Percentiles rank a stretch among this genome's conserved stretches.
Evolutionary conservation across 345 rosid species (phyloP).

Genomic region (Crucihimalaya himalaica): DNA sequence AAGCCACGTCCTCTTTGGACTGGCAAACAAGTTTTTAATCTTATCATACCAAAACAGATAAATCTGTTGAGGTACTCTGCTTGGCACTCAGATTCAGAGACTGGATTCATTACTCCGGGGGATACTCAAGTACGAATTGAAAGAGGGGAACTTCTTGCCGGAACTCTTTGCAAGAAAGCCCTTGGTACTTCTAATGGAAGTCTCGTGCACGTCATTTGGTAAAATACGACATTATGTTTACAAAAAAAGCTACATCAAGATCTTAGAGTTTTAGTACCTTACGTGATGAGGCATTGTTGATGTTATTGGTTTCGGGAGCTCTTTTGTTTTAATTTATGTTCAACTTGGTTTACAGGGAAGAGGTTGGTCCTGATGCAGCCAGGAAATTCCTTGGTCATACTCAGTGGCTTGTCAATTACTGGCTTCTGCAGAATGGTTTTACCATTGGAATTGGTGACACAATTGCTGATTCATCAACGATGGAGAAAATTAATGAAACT

Average conservation of each 20-base stretch:
- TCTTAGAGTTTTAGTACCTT: not conserved
- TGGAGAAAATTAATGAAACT: conserved; percentile 91
- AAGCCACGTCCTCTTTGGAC: conserved; percentile 99
- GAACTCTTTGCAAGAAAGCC: conserved; percentile 97
- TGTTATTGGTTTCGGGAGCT: not conserved
- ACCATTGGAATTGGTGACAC: conserved; percentile 99
- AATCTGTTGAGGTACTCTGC: conserved; percentile 84
- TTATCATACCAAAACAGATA: conserved; percentile 96
- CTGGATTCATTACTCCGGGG: conserved; percentile 81
- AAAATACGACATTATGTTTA: conserved; percentile 17
- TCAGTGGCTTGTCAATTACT: conserved; percentile 99
- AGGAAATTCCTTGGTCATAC: conserved; percentile 98
- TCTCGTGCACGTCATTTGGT: conserved; percentile 97
- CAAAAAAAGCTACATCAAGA: not conserved
- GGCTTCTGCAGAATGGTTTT: conserved; percentile 95
- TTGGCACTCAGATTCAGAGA: conserved; percentile 85
- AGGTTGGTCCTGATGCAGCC: conserved; percentile 99
- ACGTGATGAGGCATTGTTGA: not conserved
- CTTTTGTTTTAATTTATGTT: not conserved
- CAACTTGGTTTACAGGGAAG: conserved; percentile 66
- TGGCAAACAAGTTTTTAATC: conserved; percentile 97
- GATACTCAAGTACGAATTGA: conserved; percentile 95
- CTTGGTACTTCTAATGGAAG: conserved; percentile 93
- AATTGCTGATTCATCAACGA: conserved; percentile 92
- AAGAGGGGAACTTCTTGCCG: conserved; percentile 87